Evolutionary conservation across 768 basidiomycete genomes (phyloP).

Genomic region (Mycena rosella): DNA sequence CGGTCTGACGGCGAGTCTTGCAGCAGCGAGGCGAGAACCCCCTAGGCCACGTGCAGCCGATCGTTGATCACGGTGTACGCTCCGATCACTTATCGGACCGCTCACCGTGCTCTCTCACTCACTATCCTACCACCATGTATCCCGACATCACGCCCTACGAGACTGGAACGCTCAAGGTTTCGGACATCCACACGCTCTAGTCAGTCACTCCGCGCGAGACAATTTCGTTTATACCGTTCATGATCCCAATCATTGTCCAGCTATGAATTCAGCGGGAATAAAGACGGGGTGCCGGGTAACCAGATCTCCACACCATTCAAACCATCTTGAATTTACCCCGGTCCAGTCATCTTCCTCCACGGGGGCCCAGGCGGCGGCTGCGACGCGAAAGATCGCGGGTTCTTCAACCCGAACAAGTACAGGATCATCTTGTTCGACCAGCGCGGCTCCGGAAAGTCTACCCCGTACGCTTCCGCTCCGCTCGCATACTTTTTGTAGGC

Average conservation of each 20-base stretch:
- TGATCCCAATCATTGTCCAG: conserved; percentile 59
- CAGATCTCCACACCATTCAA: not conserved
- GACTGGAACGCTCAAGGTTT: conserved; percentile 76
- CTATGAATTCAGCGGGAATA: conserved; percentile 87
- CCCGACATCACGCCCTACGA: conserved; percentile 76
- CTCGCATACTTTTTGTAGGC: not conserved
- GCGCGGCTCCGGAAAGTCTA: conserved; percentile 90
- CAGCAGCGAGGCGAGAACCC: conserved; percentile 65
- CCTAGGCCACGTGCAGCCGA: not conserved
- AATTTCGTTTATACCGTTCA: not conserved
- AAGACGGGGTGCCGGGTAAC: conserved; percentile 78
- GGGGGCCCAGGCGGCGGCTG: conserved; percentile 89
- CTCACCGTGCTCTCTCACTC: too few relatives aligned
- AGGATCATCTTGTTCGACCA: conserved; percentile 95
- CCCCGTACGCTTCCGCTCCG: conserved; percentile 82
- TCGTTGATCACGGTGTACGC: too few relatives aligned
- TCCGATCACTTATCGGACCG: too few relatives aligned
- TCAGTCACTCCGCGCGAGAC: conserved; percentile 46
- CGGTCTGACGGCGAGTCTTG: conserved; percentile 74
- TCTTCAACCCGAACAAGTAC: conserved; percentile 90
- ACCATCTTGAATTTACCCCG: not conserved
- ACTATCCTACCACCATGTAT: conserved; percentile 62
- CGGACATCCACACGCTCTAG: conserved; percentile 83
- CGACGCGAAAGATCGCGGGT: conserved; percentile 71
- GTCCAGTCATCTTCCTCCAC: conserved; percentile 81